Evolutionary conservation across 495 filamentous ascomycete species (phyloP), one percentile per base, ranked within the genome.

Genomic region (Cairneyella variabilis): DNA sequence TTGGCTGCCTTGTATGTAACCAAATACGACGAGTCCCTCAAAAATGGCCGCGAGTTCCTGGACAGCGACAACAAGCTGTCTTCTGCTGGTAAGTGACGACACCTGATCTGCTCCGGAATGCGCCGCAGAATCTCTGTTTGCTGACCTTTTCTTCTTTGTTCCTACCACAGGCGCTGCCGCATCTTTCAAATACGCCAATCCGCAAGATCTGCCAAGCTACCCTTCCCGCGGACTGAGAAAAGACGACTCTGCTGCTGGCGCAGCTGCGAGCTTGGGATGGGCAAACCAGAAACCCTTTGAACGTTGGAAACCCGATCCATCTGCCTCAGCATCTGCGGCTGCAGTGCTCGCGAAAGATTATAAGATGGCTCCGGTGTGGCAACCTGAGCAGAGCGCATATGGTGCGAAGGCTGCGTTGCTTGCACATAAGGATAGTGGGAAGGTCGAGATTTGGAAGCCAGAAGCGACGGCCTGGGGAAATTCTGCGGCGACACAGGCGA

Each of bases 241-340:
- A 43, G 75, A 78, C 48, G 80, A 70, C 52, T 75, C 83, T 26
- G 88, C 88, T 38, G 89, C 88, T 18, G 80, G 81, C 46, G 82
- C 85, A 30, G 90, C 89, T 40, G 86, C 86, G 12, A 78, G 73
- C 38, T 72, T 93, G 16, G 88, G 88, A 22, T 86, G 89, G 75
- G 74, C 82, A 22, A 83, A 83, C 59, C 77, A 78, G 48, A 85
- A 79, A 58, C 65, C 80, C 0, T 68, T 78, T 23, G 78, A 83
- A 64, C 61, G 69, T 62, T 85, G 80, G 81, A 85, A 74, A 56
- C 82, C 83, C 12, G 73, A 76, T 28, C 69, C 74, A 30, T 79
- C 79, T 16, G 64, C 80, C 21, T 78, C 83, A 23, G 86, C 87
- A 40, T 83, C 82, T 51, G 79, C 82, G 32, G 88, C 89, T 17